Base-by-base conservation (phyloP, 2,329 filamentous ascomycete genomes). In the Xylaria sp. region DNA sequence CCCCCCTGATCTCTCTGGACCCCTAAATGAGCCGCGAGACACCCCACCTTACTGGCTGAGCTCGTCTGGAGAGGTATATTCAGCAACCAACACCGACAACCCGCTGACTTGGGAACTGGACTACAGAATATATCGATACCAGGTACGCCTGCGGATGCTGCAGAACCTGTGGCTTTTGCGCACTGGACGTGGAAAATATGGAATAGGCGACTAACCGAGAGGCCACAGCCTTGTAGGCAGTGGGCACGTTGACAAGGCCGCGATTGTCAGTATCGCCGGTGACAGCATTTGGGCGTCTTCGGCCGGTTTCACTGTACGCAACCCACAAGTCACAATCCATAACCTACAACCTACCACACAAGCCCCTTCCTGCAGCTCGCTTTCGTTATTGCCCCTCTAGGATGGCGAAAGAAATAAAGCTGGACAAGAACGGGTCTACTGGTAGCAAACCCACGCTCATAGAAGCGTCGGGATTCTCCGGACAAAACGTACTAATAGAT, bases 181-280 rank as follows among this genome's bases (percentile, higher is more conserved):
- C 16, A 16, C 4, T 18, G 19, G 34, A 16, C n/a, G 23, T 30
- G 23, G 23, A 30, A 30, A 30, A 30, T 30, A 30, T 30, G 5
- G 5, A 13, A 51, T 11, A 13, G 30, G 23, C 1, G 11, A 54
- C 46, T 58, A 58, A 63, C 39, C 54, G 30, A 59, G 56, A n/a
- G 57, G 52, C 37, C 49, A 68, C 72, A 96, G 91, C 83, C 85
- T 96, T 70, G 83, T 95, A 72, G 88, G 82, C 78, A 87, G 83
- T 70, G 87, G 87, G 71, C 87, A 92, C 74, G 77, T 96, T 72
- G 88, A 94, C 79, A 88, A 91, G 79, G 92, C 83, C 70, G 89
- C 90, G 73, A 92, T 96, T 75, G 86, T 94, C 80, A 92, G 89
- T 76, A 79, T 78, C 66, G 89, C 89, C 68, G 90, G 91, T 70